Conservation (phyloP, 2,329 filamentous ascomycete genomes). For the Verticillium nubilum region DNA sequence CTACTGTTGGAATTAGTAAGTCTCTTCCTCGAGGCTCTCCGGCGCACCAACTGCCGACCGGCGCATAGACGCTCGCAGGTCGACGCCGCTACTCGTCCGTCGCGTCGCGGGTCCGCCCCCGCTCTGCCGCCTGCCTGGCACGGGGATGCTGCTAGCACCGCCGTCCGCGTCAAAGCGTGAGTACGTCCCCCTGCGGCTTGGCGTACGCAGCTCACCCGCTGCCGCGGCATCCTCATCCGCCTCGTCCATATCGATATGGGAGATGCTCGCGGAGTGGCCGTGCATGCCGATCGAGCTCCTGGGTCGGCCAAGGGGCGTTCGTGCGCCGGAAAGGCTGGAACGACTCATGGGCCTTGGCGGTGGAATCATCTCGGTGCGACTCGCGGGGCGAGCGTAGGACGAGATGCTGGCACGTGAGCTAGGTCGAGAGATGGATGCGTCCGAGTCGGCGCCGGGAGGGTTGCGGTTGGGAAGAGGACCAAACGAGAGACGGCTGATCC, state of each 20-base stretch:
- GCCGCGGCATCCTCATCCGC: constrained; percentile 37
- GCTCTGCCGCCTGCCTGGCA: constrained; percentile 41
- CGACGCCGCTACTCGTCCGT: constrained; percentile 34
- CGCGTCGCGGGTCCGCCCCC: constrained; percentile 22
- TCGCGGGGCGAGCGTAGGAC: constrained; percentile 47
- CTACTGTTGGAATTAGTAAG: constrained; percentile 32
- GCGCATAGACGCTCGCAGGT: constrained; percentile 17
- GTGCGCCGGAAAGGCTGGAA: constrained; percentile 52
- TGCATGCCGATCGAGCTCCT: constrained; percentile 64
- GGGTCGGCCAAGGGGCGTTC: constrained; percentile 64
- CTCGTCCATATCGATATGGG: constrained; percentile 45
- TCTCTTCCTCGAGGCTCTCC: constrained; percentile 48
- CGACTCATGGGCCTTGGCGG: constrained; percentile 60
- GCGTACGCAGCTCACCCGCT: constrained; percentile 38
- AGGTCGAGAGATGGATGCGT: constrained; percentile 54
- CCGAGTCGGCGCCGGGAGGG: constrained; percentile 35
- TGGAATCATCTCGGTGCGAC: constrained; percentile 47
- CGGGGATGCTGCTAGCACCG: constrained; percentile 32
- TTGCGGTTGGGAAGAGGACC: constrained; percentile 54
- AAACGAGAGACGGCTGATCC: constrained; percentile 59
- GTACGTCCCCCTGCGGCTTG: constrained; percentile 50
- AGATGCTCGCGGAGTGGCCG: constrained; percentile 53
- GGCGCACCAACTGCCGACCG: constrained; percentile 26
- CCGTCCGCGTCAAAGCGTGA: constrained; percentile 40
- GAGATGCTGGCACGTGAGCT: constrained; percentile 66